These are phyloP conservation scores for Limonomyces culmigenus DNA, from an alignment of 1,284 basidiomycete species.

Conservation along the genomic window DNA sequence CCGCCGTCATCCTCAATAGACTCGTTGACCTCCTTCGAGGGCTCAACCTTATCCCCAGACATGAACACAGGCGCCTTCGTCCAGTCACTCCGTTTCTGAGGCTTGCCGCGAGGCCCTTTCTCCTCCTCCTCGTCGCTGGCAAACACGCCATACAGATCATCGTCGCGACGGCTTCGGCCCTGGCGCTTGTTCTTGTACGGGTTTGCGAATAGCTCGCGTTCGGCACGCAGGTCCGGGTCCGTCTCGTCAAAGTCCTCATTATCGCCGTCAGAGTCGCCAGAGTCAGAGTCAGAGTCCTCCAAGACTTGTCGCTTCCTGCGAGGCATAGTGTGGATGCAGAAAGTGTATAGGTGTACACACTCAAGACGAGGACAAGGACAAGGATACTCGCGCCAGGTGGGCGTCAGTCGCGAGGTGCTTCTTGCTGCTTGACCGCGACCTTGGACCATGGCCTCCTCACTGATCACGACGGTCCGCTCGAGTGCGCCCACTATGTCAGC, in stretches of 20 bases:
- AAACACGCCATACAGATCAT: slow-evolving; percentile 75
- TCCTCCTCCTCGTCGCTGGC: slow-evolving; percentile 58
- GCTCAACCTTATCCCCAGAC: slow-evolving; percentile 32
- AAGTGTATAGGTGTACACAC: background rate
- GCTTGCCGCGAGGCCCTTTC: slow-evolving; percentile 10
- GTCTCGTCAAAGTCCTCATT: slow-evolving; percentile 23
- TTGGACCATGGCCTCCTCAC: slow-evolving; percentile 26
- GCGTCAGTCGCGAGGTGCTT: too few relatives aligned
- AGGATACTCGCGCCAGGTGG: too few relatives aligned
- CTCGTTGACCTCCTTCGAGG: slow-evolving; percentile 16
- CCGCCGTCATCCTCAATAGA: slow-evolving; percentile 19
- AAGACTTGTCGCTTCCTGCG: slow-evolving; percentile 67
- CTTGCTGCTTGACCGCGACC: too few relatives aligned
- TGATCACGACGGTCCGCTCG: slow-evolving; percentile 31
- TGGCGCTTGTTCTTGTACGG: slow-evolving; percentile 58
- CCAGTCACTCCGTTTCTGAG: slow-evolving; percentile 34
- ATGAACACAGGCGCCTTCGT: slow-evolving; percentile 73
- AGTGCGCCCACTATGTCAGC: slow-evolving; percentile 24
- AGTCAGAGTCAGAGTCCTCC: slow-evolving; percentile 58
- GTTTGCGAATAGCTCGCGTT: slow-evolving; percentile 65
- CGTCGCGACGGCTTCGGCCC: slow-evolving; percentile 51
- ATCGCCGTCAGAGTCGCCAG: slow-evolving; percentile 36
- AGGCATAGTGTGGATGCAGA: slow-evolving; percentile 41
- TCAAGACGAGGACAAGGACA: too few relatives aligned
- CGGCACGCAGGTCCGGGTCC: slow-evolving; percentile 58